Conservation (phyloP, 176 grass and related monocot genomes). For the Calamus simplicifolius region DNA sequence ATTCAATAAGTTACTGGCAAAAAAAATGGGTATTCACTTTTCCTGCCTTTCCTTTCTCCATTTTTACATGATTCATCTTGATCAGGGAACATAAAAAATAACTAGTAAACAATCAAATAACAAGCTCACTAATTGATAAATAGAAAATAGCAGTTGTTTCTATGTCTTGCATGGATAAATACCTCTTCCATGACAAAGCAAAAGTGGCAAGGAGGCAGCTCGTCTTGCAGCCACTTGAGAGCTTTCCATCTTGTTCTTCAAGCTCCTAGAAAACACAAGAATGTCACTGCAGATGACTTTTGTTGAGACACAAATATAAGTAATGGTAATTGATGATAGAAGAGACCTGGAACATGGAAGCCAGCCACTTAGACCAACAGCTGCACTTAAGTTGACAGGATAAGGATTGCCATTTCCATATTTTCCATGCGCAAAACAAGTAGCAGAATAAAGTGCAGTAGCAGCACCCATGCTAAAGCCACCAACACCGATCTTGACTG, state of each 20-base stretch:
- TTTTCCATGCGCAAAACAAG: constrained; percentile 82
- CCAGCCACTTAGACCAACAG: constrained; percentile 92
- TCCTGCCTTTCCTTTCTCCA: too few relatives aligned
- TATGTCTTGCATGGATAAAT: not conserved
- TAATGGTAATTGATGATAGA: constrained; percentile 10
- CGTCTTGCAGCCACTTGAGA: constrained; percentile 63
- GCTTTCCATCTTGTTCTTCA: constrained; percentile 85
- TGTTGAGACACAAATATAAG: not conserved
- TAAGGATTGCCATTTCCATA: constrained; percentile 92
- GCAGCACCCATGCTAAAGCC: constrained; percentile 99
- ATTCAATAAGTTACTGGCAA: too few relatives aligned
- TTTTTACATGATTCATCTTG: too few relatives aligned
- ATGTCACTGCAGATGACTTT: not conserved
- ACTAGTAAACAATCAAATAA: too few relatives aligned
- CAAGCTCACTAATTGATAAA: too few relatives aligned
- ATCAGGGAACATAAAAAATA: too few relatives aligned
- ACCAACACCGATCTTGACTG: constrained; percentile 90
- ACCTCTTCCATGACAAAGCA: constrained; percentile 98
- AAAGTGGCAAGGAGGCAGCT: constrained; percentile 80
- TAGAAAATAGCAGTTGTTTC: too few relatives aligned
- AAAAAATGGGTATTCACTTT: too few relatives aligned
- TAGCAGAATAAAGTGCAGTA: constrained; percentile 79
- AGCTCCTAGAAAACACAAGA: constrained; percentile 40
- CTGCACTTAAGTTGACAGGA: constrained; percentile 59
- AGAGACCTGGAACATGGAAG: constrained; percentile 85